phyloP scores from a whole-genome alignment of 306 rosid genomes.

The Cucurbita argyrosperma region DNA sequence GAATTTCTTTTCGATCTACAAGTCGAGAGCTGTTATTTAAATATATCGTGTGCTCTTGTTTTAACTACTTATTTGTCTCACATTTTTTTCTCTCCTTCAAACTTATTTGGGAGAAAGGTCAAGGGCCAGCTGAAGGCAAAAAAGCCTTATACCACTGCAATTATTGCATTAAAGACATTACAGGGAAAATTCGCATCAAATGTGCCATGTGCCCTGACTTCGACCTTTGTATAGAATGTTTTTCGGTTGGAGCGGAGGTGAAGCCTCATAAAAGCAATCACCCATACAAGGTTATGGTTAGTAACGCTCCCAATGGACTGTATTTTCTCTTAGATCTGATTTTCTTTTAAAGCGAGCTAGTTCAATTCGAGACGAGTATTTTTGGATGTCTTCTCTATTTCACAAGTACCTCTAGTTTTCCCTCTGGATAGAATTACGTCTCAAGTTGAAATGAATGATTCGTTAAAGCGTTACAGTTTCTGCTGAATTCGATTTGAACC shows the following conservation, averaged over 20 bases:
- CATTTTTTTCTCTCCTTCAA: background rate
- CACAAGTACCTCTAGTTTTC: background rate
- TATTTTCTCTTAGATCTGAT: background rate
- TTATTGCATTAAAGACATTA: slow-evolving; percentile 90
- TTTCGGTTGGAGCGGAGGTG: slow-evolving; percentile 94
- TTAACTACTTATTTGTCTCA: background rate
- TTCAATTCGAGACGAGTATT: background rate
- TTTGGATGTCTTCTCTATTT: background rate
- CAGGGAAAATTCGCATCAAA: slow-evolving; percentile 88
- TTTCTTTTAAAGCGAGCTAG: background rate
- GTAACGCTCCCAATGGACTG: slow-evolving; percentile 13
- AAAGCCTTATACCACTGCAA: slow-evolving; percentile 90
- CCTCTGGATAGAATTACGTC: background rate
- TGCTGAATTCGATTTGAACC: background rate
- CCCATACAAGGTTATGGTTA: slow-evolving; percentile 84
- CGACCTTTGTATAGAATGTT: slow-evolving; percentile 89
- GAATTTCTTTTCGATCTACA: background rate
- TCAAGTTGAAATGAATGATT: background rate
- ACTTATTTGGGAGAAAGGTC: slow-evolving; percentile 37
- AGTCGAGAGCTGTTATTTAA: background rate
- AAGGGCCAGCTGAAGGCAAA: slow-evolving; percentile 72
- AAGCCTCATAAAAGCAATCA: slow-evolving; percentile 84
- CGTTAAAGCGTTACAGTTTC: background rate
- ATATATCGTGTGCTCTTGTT: background rate
- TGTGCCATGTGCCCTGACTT: slow-evolving; percentile 89